Evolutionary conservation across 148 eudicot species (phyloP).

Genomic region (Euryodendron excelsum): DNA sequence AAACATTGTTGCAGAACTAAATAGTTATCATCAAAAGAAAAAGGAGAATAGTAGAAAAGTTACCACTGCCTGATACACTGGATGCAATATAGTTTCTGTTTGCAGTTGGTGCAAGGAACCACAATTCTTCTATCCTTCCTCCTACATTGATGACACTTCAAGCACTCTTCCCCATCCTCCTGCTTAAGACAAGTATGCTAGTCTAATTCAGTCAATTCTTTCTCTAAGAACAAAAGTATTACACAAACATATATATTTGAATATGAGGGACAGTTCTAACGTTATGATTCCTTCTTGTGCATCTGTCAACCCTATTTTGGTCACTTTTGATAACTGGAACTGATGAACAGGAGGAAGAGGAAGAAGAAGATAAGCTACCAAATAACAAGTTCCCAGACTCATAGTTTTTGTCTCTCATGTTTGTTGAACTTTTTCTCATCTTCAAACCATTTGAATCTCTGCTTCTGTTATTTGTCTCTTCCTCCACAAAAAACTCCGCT

Average conservation of each 20-base stretch:
- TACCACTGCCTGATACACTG: conserved; percentile 73
- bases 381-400: conserved; percentile 5
- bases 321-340: conserved; percentile 24
- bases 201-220: neutral
- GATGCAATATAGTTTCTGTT: conserved; percentile 50
- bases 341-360: conserved; percentile 30
- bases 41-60: conserved; percentile 14
- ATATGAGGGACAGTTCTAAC: conserved; percentile 15
- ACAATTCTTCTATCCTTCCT: conserved; percentile 51
- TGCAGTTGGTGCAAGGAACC: conserved; percentile 64
- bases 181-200: conserved; percentile 20
- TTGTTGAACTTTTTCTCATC: conserved; percentile 16
- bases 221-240: neutral
- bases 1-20: neutral
- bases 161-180: conserved; percentile 26
- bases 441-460: neutral
- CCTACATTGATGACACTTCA: conserved; percentile 69
- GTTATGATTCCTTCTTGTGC: conserved; percentile 16
- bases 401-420: conserved; percentile 8
- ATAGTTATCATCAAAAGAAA: neutral
- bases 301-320: conserved; percentile 13
- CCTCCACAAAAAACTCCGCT: conserved; percentile 9
- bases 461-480: conserved; percentile 1
- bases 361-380: conserved; percentile 27
- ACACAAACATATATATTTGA: neutral